These are phyloP conservation scores for Populus alba DNA, from an alignment of 345 rosid genomes.

Conservation along the genomic window DNA sequence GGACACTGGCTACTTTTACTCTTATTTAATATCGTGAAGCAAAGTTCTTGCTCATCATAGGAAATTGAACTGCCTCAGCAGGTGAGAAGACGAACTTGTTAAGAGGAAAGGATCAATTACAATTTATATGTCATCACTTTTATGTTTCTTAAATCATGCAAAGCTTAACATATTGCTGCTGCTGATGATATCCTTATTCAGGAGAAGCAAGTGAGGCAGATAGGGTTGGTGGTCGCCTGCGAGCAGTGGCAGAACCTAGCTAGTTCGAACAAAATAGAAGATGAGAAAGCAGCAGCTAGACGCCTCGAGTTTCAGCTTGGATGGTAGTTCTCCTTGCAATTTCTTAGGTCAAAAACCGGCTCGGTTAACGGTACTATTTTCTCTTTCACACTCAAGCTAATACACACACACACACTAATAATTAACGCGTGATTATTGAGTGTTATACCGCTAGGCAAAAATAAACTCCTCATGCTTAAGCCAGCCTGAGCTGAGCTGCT, in stretches of 20 bases:
- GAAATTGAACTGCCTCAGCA: not conserved
- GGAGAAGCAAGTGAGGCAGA: constrained; percentile 29
- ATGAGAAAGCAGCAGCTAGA: constrained; percentile 24
- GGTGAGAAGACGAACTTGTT: not conserved
- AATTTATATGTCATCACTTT: not conserved
- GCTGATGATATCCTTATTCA: constrained; percentile 5
- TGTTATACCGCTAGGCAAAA: not conserved
- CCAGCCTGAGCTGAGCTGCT: not conserved
- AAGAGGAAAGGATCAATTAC: not conserved
- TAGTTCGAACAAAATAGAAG: constrained; percentile 16
- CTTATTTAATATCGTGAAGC: not conserved
- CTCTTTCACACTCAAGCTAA: not conserved
- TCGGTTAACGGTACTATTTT: not conserved
- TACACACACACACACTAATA: too few species aligned
- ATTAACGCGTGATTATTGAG: too few species aligned
- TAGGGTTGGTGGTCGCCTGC: constrained; percentile 29
- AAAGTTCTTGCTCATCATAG: not conserved
- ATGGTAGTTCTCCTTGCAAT: constrained; percentile 16
- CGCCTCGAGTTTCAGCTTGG: constrained; percentile 30
- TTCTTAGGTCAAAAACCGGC: not conserved
- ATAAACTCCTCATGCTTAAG: not conserved
- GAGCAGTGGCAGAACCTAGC: constrained; percentile 24
- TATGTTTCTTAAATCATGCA: not conserved
- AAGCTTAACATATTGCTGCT: constrained; percentile 1
- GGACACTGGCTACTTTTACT: not conserved